These are phyloP conservation scores for Monosporascus sp. DNA, from an alignment of 2,329 filamentous ascomycete genomes.

Conservation along the genomic window DNA sequence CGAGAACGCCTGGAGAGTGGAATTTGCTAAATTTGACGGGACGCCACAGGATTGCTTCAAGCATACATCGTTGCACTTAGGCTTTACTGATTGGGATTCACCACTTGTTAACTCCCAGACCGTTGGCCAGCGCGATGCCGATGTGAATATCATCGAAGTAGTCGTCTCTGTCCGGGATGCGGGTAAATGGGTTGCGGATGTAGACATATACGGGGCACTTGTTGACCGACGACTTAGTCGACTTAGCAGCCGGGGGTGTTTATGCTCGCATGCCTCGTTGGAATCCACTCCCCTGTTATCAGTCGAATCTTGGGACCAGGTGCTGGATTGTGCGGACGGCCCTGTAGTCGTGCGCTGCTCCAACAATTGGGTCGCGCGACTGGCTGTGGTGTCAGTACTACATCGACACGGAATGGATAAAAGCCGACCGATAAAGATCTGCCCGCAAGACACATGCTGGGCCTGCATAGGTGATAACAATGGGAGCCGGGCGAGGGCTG, in stretches of 20 bases:
- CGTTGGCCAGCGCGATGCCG: conserved; percentile 1
- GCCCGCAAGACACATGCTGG: too few species aligned
- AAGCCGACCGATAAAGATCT: too few species aligned
- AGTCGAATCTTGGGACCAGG: conserved; percentile 6
- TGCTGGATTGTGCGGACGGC: conserved; percentile 2
- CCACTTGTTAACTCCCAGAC: background rate
- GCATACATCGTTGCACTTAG: conserved; percentile 4
- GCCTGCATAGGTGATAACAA: too few species aligned
- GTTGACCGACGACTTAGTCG: background rate
- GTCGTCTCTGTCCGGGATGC: conserved; percentile 4
- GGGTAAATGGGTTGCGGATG: conserved; percentile 6
- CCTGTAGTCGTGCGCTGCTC: background rate
- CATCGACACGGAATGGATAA: too few species aligned
- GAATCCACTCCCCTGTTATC: background rate
- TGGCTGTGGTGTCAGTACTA: background rate
- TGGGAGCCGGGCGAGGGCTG: too few species aligned
- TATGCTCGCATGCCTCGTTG: too few species aligned
- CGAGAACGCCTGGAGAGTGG: background rate
- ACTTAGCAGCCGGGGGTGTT: background rate
- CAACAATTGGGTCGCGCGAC: conserved; percentile 4
- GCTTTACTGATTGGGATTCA: conserved; percentile 5
- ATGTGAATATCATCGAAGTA: conserved; percentile 1
- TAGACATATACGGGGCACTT: conserved; percentile 2
- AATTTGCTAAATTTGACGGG: conserved; percentile 1
- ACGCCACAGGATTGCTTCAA: conserved; percentile 1